Conservation (phyloP, 495 filamentous ascomycete species). For the Lineolata rhizophorae region DNA sequence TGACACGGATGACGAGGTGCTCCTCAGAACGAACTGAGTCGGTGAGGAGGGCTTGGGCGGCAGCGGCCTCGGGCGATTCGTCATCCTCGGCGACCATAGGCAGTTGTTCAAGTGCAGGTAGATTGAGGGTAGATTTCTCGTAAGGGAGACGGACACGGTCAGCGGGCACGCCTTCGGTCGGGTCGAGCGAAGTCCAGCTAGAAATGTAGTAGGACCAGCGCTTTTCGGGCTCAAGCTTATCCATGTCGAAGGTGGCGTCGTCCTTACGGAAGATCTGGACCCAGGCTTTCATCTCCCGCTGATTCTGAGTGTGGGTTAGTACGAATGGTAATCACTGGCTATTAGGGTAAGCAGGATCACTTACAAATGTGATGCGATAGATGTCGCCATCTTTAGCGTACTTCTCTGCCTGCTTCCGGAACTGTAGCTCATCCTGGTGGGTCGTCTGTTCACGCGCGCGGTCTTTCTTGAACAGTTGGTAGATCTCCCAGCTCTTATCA, state of each 20-base stretch:
- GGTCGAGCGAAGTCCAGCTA: slow-evolving; percentile 67
- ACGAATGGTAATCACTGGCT: slow-evolving; percentile 3
- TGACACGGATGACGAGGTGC: slow-evolving; percentile 1
- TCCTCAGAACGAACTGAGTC: slow-evolving; percentile 5
- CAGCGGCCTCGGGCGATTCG: slow-evolving; percentile 23
- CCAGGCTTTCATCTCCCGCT: slow-evolving; percentile 32
- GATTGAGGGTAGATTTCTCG: too few species aligned
- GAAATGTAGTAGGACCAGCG: slow-evolving; percentile 88
- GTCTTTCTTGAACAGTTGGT: slow-evolving; percentile 61
- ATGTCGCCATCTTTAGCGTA: slow-evolving; percentile 75
- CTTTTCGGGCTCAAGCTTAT: slow-evolving; percentile 23
- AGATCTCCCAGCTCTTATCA: slow-evolving; percentile 75
- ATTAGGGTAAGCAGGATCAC: neutral
- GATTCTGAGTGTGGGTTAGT: slow-evolving; percentile 8
- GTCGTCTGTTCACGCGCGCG: slow-evolving; percentile 63
- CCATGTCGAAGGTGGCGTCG: slow-evolving; percentile 58
- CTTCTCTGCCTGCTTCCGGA: slow-evolving; percentile 70
- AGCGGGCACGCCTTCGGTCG: slow-evolving; percentile 63
- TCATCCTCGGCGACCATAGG: slow-evolving; percentile 52
- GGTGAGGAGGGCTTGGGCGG: slow-evolving; percentile 10
- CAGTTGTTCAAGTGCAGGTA: too few species aligned
- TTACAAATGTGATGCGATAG: slow-evolving; percentile 39
- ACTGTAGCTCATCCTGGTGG: slow-evolving; percentile 55
- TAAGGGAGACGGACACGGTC: slow-evolving; percentile 40
- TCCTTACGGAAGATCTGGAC: slow-evolving; percentile 56